Conservation (phyloP, 2,329 filamentous ascomycete species). For the Hymenoscyphus infarciens region DNA sequence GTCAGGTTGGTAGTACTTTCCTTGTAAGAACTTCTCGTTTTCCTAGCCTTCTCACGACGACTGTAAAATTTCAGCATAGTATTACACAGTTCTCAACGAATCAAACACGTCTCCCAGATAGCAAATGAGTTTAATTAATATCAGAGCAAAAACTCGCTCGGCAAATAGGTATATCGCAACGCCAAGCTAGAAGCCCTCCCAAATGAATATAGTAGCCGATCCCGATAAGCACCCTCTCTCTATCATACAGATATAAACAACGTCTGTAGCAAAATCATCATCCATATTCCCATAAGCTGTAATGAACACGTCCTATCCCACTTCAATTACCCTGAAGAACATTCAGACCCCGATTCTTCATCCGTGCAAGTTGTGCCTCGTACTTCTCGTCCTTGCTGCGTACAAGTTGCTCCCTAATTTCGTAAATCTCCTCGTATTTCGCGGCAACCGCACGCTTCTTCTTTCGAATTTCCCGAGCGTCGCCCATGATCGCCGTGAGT, state of each 20-base stretch:
- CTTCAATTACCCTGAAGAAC: constrained; percentile 8
- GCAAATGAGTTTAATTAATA: too few relatives aligned
- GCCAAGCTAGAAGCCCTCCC: background rate
- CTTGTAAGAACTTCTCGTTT: too few relatives aligned
- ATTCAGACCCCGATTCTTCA: constrained; percentile 25
- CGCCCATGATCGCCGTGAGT: constrained; percentile 25
- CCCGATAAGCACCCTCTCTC: background rate
- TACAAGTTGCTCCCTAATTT: constrained; percentile 28
- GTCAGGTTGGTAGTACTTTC: too few relatives aligned
- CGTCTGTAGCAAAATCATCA: background rate
- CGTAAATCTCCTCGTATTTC: constrained; percentile 30
- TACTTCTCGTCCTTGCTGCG: constrained; percentile 23
- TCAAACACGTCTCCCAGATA: too few relatives aligned
- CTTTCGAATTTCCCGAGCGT: constrained; percentile 26
- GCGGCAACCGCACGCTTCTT: constrained; percentile 27
- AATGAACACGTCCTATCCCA: background rate
- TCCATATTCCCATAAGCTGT: background rate
- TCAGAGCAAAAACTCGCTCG: too few relatives aligned
- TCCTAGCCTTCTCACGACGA: too few relatives aligned
- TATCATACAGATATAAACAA: background rate
- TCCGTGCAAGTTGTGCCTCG: constrained; percentile 27
- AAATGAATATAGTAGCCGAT: background rate
- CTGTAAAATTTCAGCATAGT: too few relatives aligned
- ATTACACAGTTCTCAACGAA: too few relatives aligned
- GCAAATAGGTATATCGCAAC: too few relatives aligned